Evolutionary conservation across 139 green algal species (phyloP).

Genomic region (Coelastrella sp.): DNA sequence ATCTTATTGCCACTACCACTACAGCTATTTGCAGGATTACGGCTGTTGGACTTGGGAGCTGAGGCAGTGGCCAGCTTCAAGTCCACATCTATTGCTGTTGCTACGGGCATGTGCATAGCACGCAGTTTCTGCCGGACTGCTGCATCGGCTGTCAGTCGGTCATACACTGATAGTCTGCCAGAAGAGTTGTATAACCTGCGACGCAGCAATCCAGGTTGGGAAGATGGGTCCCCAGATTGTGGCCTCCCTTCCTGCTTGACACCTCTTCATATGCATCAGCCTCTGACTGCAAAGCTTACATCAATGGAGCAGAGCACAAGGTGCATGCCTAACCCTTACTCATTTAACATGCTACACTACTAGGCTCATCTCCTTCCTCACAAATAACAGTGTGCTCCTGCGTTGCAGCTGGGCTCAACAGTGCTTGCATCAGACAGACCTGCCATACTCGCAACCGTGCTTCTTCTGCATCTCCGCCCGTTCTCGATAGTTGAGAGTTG

Average conservation of each 20-base stretch:
- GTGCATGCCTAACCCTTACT: too few relatives aligned
- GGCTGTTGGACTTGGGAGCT: background rate
- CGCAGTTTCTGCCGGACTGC: conserved; percentile 8
- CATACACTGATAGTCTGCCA: background rate
- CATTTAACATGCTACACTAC: too few relatives aligned
- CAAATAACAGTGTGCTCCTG: too few relatives aligned
- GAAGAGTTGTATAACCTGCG: conserved; percentile 41
- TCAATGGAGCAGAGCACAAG: too few relatives aligned
- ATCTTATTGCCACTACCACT: conserved; percentile 1
- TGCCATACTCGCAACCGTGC: conserved; percentile 5
- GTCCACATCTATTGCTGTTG: background rate
- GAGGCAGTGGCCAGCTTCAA: background rate
- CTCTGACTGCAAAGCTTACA: too few relatives aligned
- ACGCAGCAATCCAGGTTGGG: background rate
- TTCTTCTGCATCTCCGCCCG: conserved; percentile 4
- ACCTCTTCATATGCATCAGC: too few relatives aligned
- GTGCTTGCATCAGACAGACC: too few relatives aligned
- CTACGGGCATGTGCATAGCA: background rate
- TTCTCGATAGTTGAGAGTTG: conserved; percentile 33
- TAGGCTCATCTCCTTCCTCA: too few relatives aligned
- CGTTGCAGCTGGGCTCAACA: too few relatives aligned
- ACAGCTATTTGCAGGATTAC: background rate
- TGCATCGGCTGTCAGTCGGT: conserved; percentile 26
- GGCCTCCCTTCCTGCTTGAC: too few relatives aligned
- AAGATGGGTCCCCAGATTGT: too few relatives aligned